Conservation (phyloP, 352 stramenopile species). For the Peronospora destructor region DNA sequence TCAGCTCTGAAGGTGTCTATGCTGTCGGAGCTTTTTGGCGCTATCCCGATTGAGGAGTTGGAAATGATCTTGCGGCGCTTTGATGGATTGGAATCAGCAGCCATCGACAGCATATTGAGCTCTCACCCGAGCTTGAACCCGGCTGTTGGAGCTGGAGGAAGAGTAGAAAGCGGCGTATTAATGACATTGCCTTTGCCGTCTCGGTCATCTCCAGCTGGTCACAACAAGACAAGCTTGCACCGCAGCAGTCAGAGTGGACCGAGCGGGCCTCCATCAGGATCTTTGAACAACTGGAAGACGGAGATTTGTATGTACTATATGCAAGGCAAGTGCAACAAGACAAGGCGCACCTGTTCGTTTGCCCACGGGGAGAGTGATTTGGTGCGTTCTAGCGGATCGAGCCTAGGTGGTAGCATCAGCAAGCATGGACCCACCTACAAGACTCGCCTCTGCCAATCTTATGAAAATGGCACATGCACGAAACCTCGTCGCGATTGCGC, state of each 20-base stretch:
- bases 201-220: constrained; percentile 17
- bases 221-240: constrained; percentile 30
- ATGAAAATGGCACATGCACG: constrained; percentile 60
- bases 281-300: constrained; percentile 79
- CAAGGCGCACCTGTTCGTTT: constrained; percentile 79
- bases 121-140: constrained; percentile 72
- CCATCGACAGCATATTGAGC: constrained; percentile 62
- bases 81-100: constrained; percentile 42
- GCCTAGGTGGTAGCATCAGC: constrained; percentile 4
- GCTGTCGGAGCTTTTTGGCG: constrained; percentile 66
- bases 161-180: constrained; percentile 16
- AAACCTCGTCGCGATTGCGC: constrained; percentile 73
- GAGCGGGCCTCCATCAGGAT: constrained; percentile 20
- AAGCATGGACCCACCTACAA: constrained; percentile 55
- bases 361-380: constrained; percentile 79
- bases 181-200: constrained; percentile 21
- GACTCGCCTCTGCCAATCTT: constrained; percentile 71
- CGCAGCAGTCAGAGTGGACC: constrained; percentile 23
- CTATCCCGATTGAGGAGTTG: constrained; percentile 57
- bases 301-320: constrained; percentile 88
- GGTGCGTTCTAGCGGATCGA: constrained; percentile 31
- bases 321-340: constrained; percentile 87
- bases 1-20: constrained; percentile 55
- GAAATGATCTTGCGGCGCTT: constrained; percentile 43
- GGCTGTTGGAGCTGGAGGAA: constrained; percentile 22